These are phyloP conservation scores for Botrytis galanthina DNA, from an alignment of 2,329 filamentous ascomycete genomes.

Conservation along the genomic window DNA sequence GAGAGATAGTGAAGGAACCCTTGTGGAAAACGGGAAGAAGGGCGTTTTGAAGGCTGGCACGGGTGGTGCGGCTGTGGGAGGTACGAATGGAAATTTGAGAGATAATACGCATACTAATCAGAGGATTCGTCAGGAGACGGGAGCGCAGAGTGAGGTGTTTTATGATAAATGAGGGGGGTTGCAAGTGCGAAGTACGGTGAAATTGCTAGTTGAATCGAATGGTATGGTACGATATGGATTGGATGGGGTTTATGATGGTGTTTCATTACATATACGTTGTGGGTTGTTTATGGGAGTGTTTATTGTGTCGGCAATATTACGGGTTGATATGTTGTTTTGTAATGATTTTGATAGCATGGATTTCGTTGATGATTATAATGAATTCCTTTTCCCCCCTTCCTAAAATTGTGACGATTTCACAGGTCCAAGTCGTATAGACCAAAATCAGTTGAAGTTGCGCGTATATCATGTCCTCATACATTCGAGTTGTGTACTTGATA, in stretches of 20 bases:
- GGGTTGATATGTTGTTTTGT: not conserved
- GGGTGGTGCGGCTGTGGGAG: not conserved
- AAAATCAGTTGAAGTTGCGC: too few species aligned
- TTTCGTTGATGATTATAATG: not conserved
- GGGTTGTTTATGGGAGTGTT: not conserved
- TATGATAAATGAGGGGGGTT: not conserved
- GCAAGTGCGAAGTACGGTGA: too few species aligned
- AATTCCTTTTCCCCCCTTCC: too few species aligned
- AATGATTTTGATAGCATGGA: not conserved
- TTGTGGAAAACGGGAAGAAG: conserved; percentile 6
- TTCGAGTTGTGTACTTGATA: too few species aligned
- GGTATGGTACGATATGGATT: not conserved
- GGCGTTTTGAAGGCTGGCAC: not conserved
- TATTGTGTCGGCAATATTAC: not conserved
- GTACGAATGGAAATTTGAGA: not conserved
- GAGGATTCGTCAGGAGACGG: not conserved
- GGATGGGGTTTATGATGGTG: not conserved
- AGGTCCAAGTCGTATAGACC: too few species aligned
- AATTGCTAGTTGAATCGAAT: not conserved
- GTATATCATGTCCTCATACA: too few species aligned
- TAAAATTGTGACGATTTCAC: too few species aligned
- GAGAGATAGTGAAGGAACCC: not conserved
- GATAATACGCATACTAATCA: conserved; percentile 1
- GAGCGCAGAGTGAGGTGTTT: not conserved
- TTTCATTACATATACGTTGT: not conserved